Evolutionary conservation across 129 eudicot species (phyloP).

Genomic region (Tanacetum coccineum): DNA sequence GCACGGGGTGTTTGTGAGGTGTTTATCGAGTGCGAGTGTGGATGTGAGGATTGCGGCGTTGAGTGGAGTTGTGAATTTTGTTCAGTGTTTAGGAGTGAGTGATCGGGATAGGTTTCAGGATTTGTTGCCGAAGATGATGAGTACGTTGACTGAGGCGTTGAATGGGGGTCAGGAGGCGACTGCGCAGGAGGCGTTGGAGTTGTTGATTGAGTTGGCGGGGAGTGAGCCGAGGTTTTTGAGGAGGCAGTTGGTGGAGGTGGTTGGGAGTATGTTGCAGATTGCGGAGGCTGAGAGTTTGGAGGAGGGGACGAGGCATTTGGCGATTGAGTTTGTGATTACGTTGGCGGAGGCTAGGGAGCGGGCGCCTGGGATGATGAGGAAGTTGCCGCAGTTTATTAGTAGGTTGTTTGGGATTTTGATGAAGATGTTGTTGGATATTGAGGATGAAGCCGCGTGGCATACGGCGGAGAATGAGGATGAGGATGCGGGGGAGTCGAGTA

Average conservation of each 20-base stretch:
- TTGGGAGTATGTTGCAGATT: conserved; percentile 93
- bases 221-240: conserved; percentile 94
- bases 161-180: conserved; percentile 83
- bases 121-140: conserved; percentile 91
- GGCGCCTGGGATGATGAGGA: conserved; percentile 97
- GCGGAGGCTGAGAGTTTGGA: conserved; percentile 86
- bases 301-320: conserved; percentile 84
- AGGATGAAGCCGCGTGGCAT: conserved; percentile 91
- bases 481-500: conserved; percentile 89
- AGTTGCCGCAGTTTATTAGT: conserved; percentile 81
- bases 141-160: conserved; percentile 83
- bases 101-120: conserved; percentile 97
- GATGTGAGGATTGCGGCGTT: conserved; percentile 90
- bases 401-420: conserved; percentile 69
- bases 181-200: conserved; percentile 90
- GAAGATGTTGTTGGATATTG: conserved; percentile 75
- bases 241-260: conserved; percentile 93
- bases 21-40: conserved; percentile 46
- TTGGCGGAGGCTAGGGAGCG: conserved; percentile 86
- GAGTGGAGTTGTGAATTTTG: conserved; percentile 81
- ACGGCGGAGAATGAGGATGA: conserved; percentile 80
- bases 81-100: conserved; percentile 71
- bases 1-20: conserved; percentile 67
- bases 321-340: conserved; percentile 84
- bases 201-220: conserved; percentile 94